phyloP scores from a whole-genome alignment of 495 filamentous ascomycete genomes.

The Cercophora samala region DNA sequence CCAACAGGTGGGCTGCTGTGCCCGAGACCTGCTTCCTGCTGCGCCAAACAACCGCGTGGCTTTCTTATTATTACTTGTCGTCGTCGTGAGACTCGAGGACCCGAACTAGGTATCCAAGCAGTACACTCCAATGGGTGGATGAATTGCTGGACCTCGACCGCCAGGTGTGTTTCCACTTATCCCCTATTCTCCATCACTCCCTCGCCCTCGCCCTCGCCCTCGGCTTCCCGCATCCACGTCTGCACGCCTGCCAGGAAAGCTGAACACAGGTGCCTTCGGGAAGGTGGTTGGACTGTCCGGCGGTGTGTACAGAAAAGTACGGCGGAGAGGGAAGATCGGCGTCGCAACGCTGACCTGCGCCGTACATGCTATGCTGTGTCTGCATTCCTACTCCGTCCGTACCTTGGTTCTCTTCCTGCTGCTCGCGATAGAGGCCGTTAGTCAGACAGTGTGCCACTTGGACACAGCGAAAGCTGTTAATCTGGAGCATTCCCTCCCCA shows the following conservation, averaged over 20 bases:
- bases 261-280: neutral
- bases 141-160: neutral
- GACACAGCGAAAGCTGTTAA: neutral
- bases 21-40: neutral
- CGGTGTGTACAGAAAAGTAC: neutral
- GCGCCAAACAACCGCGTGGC: neutral
- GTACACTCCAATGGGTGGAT: neutral
- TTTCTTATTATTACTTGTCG: neutral
- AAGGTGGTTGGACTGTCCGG: neutral
- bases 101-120: too few species aligned
- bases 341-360: conserved; percentile 1
- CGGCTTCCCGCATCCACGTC: neutral
- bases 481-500: conserved; percentile 3
- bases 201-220: neutral
- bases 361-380: neutral
- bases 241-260: neutral
- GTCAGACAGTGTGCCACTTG: conserved; percentile 11
- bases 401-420: neutral
- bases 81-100: neutral
- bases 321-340: neutral
- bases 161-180: neutral
- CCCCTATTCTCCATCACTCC: neutral
- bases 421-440: neutral
- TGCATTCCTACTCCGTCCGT: neutral
- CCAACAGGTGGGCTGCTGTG: neutral